phyloP scores from a whole-genome alignment of 1,284 basidiomycete genomes.

The Anthracocystis panici-leucophaei region DNA sequence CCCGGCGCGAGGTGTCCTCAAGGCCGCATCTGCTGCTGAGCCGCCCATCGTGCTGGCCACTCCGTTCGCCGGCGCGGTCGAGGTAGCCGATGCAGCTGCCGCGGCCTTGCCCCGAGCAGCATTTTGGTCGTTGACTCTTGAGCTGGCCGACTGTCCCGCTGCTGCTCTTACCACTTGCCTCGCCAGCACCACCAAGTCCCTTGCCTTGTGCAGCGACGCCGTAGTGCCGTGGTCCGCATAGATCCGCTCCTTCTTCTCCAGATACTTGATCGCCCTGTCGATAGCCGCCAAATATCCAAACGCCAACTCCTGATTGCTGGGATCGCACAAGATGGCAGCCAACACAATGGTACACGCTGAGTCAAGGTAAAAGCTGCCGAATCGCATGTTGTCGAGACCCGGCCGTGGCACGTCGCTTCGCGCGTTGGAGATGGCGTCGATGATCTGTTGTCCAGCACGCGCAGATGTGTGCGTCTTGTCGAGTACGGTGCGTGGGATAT shows the following conservation, averaged over 20 bases:
- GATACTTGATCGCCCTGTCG: conserved; percentile 48
- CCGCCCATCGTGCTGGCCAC: background rate
- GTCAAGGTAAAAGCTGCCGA: conserved; percentile 51
- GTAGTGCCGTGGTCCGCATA: conserved; percentile 47
- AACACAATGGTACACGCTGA: conserved; percentile 47
- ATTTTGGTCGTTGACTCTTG: conserved; percentile 22
- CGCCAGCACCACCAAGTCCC: conserved; percentile 42
- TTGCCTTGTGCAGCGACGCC: conserved; percentile 48
- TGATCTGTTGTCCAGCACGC: conserved; percentile 39
- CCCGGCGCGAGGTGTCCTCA: conserved; percentile 6
- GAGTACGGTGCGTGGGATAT: conserved; percentile 41
- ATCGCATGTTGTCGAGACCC: conserved; percentile 46
- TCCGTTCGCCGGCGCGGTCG: conserved; percentile 7
- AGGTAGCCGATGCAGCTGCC: conserved; percentile 5
- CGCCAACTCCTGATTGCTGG: conserved; percentile 42
- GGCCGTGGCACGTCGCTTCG: conserved; percentile 42
- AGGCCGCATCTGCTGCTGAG: conserved; percentile 4
- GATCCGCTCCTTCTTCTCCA: conserved; percentile 47
- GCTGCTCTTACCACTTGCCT: conserved; percentile 46
- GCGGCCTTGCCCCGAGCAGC: conserved; percentile 12
- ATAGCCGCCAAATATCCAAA: conserved; percentile 46
- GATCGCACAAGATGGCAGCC: conserved; percentile 46
- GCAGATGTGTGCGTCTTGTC: conserved; percentile 39
- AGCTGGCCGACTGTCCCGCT: conserved; percentile 34
- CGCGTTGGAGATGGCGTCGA: conserved; percentile 44